Percentiles rank a stretch among this genome's conserved stretches.
These are phyloP conservation scores for Umbelopsis sp. DNA, from an alignment of 192 early-diverging fungal species.

Conservation along the genomic window DNA sequence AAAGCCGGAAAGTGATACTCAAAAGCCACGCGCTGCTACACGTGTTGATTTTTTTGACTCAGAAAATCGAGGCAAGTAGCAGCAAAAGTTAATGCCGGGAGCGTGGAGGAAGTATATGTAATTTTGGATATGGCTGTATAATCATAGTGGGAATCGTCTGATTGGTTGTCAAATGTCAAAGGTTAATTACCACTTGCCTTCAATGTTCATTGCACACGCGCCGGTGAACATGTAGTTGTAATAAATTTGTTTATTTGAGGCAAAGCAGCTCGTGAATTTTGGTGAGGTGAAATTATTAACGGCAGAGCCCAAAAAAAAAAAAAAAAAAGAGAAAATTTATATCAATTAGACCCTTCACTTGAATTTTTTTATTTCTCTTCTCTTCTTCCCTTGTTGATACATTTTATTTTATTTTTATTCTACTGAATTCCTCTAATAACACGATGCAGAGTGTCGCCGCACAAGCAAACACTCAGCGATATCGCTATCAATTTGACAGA, in stretches of 20 bases:
- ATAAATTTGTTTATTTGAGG: background rate
- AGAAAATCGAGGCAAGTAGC: background rate
- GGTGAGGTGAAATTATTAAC: background rate
- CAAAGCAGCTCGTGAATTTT: conserved; percentile 12
- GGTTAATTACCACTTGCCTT: conserved; percentile 18
- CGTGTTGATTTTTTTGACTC: conserved; percentile 2
- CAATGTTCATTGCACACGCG: conserved; percentile 11
- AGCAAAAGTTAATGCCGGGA: background rate
- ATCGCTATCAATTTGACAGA: conserved; percentile 13
- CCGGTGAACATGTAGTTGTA: background rate
- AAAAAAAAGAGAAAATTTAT: too few relatives aligned
- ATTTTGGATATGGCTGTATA: background rate
- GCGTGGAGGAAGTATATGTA: background rate
- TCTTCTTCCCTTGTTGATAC: background rate
- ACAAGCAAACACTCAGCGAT: conserved; percentile 7
- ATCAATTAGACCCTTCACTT: background rate
- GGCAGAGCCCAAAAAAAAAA: background rate
- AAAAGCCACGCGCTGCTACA: conserved; percentile 7
- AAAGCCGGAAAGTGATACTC: conserved; percentile 11
- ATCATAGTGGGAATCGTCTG: background rate
- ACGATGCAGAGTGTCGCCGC: conserved; percentile 14
- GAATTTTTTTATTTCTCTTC: background rate
- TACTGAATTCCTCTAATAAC: background rate
- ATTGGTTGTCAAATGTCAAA: background rate
- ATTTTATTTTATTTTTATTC: background rate